phyloP scores from a whole-genome alignment of 2,329 filamentous ascomycete species.

The Trichoderma gracile region DNA sequence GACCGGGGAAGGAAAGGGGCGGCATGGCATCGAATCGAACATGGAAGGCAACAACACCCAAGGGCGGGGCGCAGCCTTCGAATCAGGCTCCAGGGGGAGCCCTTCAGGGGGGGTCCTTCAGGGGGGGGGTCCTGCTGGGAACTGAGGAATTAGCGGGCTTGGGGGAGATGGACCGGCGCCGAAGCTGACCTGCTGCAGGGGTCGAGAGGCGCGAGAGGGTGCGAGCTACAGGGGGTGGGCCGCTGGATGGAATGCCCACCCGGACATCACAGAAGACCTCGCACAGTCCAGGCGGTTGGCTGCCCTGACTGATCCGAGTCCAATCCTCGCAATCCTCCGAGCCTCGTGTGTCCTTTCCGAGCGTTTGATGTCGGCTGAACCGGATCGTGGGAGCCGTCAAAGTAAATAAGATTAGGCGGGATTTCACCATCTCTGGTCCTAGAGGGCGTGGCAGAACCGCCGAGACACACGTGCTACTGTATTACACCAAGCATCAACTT shows the following conservation, averaged over 20 bases:
- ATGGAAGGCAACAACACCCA: background rate
- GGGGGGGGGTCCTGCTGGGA: conserved; percentile 3
- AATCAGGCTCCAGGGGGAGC: conserved; percentile 7
- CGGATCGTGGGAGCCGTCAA: no score
- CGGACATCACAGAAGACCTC: no score
- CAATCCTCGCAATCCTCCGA: no score
- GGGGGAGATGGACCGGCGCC: conserved; percentile 7
- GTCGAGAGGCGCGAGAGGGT: background rate
- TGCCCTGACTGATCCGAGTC: no score
- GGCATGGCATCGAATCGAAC: conserved; percentile 4
- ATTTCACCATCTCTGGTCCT: no score
- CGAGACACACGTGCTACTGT: no score
- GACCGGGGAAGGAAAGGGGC: conserved; percentile 2
- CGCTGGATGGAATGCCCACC: conserved; percentile 12
- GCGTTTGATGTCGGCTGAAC: no score
- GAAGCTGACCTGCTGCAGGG: conserved; percentile 16
- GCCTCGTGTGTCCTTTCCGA: no score
- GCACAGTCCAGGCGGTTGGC: background rate
- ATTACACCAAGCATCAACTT: no score
- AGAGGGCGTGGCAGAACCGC: no score
- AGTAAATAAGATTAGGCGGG: no score
- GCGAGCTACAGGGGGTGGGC: background rate
- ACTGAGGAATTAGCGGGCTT: conserved; percentile 1
- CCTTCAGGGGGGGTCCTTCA: conserved; percentile 13
- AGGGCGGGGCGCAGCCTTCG: conserved; percentile 14